These are phyloP conservation scores for Termitomyces sp. DNA, from an alignment of 768 basidiomycete species.

Conservation along the genomic window DNA sequence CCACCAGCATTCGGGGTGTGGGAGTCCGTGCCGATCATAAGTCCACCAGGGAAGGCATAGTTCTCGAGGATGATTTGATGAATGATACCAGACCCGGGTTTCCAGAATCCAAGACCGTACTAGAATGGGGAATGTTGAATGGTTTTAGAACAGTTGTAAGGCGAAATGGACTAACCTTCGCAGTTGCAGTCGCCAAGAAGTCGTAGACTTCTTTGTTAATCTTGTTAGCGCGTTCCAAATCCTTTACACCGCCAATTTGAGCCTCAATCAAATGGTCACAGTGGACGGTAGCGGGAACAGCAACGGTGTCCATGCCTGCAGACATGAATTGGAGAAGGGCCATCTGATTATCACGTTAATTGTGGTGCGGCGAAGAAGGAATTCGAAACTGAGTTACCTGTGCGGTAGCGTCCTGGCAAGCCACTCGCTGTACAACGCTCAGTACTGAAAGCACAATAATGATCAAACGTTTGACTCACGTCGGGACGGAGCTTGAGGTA, in stretches of 20 bases:
- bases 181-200: slow-evolving; percentile 96
- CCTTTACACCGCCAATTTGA: slow-evolving; percentile 90
- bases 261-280: slow-evolving; percentile 99
- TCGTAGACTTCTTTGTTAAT: slow-evolving; percentile 99
- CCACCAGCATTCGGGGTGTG: slow-evolving; percentile 99
- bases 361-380: slow-evolving; percentile 14
- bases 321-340: slow-evolving; percentile 99
- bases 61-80: slow-evolving; percentile 99
- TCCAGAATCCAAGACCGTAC: slow-evolving; percentile 99
- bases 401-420: slow-evolving; percentile 89
- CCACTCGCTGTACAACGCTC: slow-evolving; percentile 61
- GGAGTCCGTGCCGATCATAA: slow-evolving; percentile 99
- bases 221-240: slow-evolving; percentile 87
- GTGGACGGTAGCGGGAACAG: slow-evolving; percentile 98
- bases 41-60: slow-evolving; percentile 98
- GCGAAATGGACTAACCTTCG: slow-evolving; percentile 56
- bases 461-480: slow-evolving; percentile 49
- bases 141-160: not conserved
- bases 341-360: slow-evolving; percentile 67
- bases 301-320: slow-evolving; percentile 95
- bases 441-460: slow-evolving; percentile 9
- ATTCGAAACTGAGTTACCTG: slow-evolving; percentile 46
- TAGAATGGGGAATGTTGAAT: slow-evolving; percentile 23
- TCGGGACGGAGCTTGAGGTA: slow-evolving; percentile 98
- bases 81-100: slow-evolving; percentile 98